Percentiles rank a stretch among this genome's conserved stretches.
Evolutionary conservation across 2,329 filamentous ascomycete genomes (phyloP).

Genomic region (Fusarium abutilonis): DNA sequence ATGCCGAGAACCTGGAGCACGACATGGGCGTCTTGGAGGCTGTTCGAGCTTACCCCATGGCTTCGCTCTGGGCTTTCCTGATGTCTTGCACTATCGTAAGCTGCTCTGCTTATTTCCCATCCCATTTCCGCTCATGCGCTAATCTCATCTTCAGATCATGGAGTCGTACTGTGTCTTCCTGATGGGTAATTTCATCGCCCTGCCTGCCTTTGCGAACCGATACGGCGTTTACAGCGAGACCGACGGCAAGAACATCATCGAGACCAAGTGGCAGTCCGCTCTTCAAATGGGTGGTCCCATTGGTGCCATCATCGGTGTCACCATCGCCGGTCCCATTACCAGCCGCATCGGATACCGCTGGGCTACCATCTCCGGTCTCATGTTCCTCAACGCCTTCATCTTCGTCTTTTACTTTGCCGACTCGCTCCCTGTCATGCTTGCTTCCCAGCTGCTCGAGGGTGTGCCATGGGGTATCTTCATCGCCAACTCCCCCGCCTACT

Average conservation of each 20-base stretch:
- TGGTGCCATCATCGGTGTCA: constrained; percentile 51
- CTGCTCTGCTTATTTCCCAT: background rate
- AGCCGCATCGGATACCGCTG: constrained; percentile 52
- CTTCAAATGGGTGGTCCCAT: constrained; percentile 49
- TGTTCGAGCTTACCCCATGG: constrained; percentile 55
- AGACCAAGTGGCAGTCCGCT: constrained; percentile 55
- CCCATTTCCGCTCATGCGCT: background rate
- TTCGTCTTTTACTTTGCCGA: constrained; percentile 64
- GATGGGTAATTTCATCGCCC: constrained; percentile 58
- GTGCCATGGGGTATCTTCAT: constrained; percentile 72
- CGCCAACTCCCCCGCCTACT: constrained; percentile 69
- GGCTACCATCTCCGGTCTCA: constrained; percentile 51
- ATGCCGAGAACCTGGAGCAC: constrained; percentile 56
- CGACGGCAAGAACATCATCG: constrained; percentile 47
- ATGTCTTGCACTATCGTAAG: constrained; percentile 63
- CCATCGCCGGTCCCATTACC: constrained; percentile 52
- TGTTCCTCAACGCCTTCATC: constrained; percentile 52
- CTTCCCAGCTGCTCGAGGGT: constrained; percentile 66
- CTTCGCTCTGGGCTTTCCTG: constrained; percentile 58
- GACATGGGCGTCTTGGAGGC: constrained; percentile 53
- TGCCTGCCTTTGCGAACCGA: constrained; percentile 49
- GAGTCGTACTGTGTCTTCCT: constrained; percentile 62
- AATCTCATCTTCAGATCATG: constrained; percentile 54
- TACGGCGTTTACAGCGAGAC: constrained; percentile 49
- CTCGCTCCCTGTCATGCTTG: constrained; percentile 56